Conservation (phyloP, 495 filamentous ascomycete species). For the Halenospora varia region DNA sequence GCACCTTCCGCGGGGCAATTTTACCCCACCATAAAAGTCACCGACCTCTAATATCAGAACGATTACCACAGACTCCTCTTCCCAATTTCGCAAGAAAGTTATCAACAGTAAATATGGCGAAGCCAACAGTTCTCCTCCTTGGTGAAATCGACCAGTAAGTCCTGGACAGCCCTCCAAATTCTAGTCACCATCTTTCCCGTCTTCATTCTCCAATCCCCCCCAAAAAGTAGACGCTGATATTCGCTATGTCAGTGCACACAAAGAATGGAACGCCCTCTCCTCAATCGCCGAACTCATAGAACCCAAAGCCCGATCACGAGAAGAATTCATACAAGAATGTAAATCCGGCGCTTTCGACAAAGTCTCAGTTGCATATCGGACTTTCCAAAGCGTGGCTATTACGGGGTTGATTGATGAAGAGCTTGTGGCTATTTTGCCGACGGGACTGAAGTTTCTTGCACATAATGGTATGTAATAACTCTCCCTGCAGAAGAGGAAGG, state of each 20-base stretch:
- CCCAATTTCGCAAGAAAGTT: background rate
- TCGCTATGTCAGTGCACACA: conserved; percentile 33
- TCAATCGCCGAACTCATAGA: conserved; percentile 46
- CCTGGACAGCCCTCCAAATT: background rate
- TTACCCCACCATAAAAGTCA: conserved; percentile 15
- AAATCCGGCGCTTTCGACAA: conserved; percentile 62
- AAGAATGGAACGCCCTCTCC: conserved; percentile 47
- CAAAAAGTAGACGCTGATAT: conserved; percentile 1
- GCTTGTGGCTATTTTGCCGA: conserved; percentile 56
- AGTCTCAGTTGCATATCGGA: conserved; percentile 69
- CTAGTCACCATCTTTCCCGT: background rate
- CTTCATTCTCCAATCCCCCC: background rate
- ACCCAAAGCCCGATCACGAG: conserved; percentile 40
- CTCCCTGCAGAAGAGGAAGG: conserved; percentile 23
- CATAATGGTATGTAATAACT: conserved; percentile 51
- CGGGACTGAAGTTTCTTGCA: conserved; percentile 47
- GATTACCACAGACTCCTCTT: background rate
- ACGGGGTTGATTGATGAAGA: conserved; percentile 70
- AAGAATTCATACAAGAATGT: conserved; percentile 72
- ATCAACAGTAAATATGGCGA: conserved; percentile 26
- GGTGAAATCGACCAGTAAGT: conserved; percentile 54
- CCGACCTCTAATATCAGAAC: background rate
- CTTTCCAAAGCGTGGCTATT: conserved; percentile 59
- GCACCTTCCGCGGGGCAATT: background rate
- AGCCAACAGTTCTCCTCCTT: conserved; percentile 49